A percentile compares a stretch with the other conserved stretches of the same genome.
Evolutionary conservation across 1,139 yeast genomes (phyloP).

Genomic region (Debaryomyces robertsiae): DNA sequence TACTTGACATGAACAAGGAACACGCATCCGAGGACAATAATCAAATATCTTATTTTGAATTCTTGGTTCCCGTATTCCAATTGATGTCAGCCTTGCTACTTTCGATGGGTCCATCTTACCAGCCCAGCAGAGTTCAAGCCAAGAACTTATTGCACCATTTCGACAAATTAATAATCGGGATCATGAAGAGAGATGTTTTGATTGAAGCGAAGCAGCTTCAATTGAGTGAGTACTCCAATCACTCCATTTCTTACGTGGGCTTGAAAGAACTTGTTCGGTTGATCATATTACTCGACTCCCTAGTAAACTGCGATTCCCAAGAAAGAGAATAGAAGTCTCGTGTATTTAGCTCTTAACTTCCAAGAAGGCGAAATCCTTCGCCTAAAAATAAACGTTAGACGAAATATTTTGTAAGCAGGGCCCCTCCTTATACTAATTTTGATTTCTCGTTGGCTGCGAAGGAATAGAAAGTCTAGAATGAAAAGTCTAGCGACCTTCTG

Average conservation of each 20-base stretch:
- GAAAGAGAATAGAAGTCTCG: conserved; percentile 2
- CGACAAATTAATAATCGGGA: conserved; percentile 60
- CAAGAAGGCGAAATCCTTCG: too few species aligned
- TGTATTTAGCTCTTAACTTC: not conserved
- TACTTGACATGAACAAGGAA: conserved; percentile 23
- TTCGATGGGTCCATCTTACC: conserved; percentile 80
- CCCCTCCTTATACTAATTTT: too few species aligned
- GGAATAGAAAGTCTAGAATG: too few species aligned
- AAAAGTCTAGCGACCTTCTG: too few species aligned
- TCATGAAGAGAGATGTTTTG: conserved; percentile 68
- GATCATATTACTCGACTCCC: conserved; percentile 57
- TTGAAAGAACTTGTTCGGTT: conserved; percentile 56
- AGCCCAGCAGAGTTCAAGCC: conserved; percentile 59
- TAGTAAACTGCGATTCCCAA: conserved; percentile 32
- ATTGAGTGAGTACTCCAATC: conserved; percentile 22
- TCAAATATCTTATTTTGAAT: conserved; percentile 61
- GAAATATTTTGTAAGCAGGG: too few species aligned
- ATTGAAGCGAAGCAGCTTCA: conserved; percentile 30
- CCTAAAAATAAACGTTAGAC: too few species aligned
- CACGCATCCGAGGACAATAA: conserved; percentile 22
- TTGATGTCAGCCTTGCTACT: conserved; percentile 66
- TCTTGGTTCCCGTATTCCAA: conserved; percentile 78
- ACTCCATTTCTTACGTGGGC: conserved; percentile 29
- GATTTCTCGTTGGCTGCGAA: too few species aligned
- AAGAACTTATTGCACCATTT: conserved; percentile 55